Base-by-base conservation (phyloP, 2,329 filamentous ascomycete genomes). In the Colletotrichum salicis region DNA sequence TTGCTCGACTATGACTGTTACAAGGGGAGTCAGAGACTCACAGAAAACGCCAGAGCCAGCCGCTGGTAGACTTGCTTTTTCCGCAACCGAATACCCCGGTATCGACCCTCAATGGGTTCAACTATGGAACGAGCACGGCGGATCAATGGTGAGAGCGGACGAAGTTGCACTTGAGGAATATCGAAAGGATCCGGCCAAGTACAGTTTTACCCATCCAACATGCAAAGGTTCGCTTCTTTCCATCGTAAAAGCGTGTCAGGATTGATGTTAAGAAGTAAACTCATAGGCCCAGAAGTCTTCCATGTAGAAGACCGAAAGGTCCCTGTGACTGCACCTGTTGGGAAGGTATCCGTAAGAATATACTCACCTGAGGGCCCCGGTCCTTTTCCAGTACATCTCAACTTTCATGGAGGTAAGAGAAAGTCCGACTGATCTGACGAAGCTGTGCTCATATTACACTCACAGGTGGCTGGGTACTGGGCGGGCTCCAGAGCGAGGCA, bases 191-290 rank as follows among this genome's bases (percentile, higher is more conserved):
- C 77, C 78, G 1, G 70, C 67, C 41, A 76, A 74, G 41, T 78
- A 80, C 71, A 79, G 76, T 58, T 80, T 80, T 54, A 77, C 76
- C 1, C 78, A 80, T 60, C 76, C 77, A 13, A 79, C 76, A 29
- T 78, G 67, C 24, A 5, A 35, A 55, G 75, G 74, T 73, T 74
- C 58, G 75, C 74, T 31, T 51, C 12, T 8, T 2, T 4, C 7
- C 11, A 3, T 0, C 1, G 4, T 8, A 1, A 2, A 5, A 19
- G 3, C 1, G 13, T 1, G 3, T 5, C 7, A 5, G 8, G 2
- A 13, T 10, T 3, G 13, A n/a, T 22, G 15, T 22, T 37, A 2
- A 19, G 1, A 3, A 3, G 22, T 0, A 29, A n/a, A 8, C 1
- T 10, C 2, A 1, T 15, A 67, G 68, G 68, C 10, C 68, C 68